phyloP scores from a whole-genome alignment of 2,329 filamentous ascomycete species.

The Canariomyces notabilis region DNA sequence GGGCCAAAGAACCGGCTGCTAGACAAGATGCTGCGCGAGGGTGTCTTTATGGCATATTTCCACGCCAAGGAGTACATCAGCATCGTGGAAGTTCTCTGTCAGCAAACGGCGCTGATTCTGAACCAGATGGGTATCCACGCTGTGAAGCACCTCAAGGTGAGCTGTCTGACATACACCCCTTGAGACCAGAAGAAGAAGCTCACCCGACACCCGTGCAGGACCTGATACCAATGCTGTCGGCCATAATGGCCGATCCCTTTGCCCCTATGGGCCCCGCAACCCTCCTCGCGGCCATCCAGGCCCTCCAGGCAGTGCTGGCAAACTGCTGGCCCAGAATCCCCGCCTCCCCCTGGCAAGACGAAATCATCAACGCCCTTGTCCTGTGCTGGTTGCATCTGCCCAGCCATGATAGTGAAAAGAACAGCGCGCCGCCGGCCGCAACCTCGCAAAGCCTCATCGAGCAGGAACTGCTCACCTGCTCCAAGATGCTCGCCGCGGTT shows the following conservation, averaged over 20 bases:
- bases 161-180: neutral
- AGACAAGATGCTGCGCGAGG: conserved; percentile 51
- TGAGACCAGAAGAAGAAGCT: neutral
- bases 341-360: conserved; percentile 50
- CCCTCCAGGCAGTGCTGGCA: conserved; percentile 53
- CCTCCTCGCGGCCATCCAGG: conserved; percentile 47
- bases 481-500: conserved; percentile 33
- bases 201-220: conserved; percentile 37
- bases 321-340: conserved; percentile 66
- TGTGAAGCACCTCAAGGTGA: conserved; percentile 63
- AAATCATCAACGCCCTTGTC: conserved; percentile 58
- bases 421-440: conserved; percentile 2
- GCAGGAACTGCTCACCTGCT: conserved; percentile 31
- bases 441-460: conserved; percentile 27
- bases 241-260: conserved; percentile 65
- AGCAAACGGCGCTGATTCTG: conserved; percentile 45
- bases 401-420: conserved; percentile 35
- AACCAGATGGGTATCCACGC: conserved; percentile 54
- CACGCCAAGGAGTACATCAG: conserved; percentile 55
- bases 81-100: conserved; percentile 54
- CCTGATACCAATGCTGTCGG: conserved; percentile 61
- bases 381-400: conserved; percentile 58
- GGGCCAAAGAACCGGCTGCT: conserved; percentile 37
- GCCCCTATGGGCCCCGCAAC: conserved; percentile 49
- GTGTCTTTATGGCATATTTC: conserved; percentile 49